Conservation (phyloP, 176 grass and related monocot species). For the Musa beccarii region DNA sequence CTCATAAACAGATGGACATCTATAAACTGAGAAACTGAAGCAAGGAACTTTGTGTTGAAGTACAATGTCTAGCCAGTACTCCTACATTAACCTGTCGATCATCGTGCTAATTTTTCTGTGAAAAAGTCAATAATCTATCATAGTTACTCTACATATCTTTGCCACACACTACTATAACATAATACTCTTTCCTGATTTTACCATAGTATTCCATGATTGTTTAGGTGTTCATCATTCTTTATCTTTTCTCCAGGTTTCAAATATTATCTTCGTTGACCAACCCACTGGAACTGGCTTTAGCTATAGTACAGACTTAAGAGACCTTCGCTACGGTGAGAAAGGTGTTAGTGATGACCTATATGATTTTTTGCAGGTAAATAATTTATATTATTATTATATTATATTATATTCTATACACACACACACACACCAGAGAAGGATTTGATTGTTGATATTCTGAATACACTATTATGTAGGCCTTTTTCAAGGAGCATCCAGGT, state of each 20-base stretch:
- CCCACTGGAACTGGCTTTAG: constrained; percentile 57
- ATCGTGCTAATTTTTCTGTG: neutral
- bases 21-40: too few species aligned
- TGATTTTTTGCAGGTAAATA: constrained; percentile 43
- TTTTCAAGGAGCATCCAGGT: constrained; percentile 36
- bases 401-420: constrained; percentile 1
- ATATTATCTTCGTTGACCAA: constrained; percentile 48
- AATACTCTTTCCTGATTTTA: neutral
- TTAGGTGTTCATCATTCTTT: neutral
- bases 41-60: neutral
- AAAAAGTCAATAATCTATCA: neutral
- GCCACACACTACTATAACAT: neutral
- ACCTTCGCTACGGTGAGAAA: constrained; percentile 40
- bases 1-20: too few species aligned
- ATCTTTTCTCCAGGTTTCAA: constrained; percentile 35
- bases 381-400: neutral
- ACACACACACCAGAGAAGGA: neutral
- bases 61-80: neutral
- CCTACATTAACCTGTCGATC: neutral
- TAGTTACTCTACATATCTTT: neutral
- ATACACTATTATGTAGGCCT: constrained; percentile 22
- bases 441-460: neutral
- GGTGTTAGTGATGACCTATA: constrained; percentile 39
- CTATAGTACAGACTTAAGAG: constrained; percentile 41
- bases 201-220: neutral